A percentile compares a stretch with the other conserved stretches of the same genome.
Conservation (phyloP, 1,284 basidiomycete genomes). For the Phenoliferia sp. region DNA sequence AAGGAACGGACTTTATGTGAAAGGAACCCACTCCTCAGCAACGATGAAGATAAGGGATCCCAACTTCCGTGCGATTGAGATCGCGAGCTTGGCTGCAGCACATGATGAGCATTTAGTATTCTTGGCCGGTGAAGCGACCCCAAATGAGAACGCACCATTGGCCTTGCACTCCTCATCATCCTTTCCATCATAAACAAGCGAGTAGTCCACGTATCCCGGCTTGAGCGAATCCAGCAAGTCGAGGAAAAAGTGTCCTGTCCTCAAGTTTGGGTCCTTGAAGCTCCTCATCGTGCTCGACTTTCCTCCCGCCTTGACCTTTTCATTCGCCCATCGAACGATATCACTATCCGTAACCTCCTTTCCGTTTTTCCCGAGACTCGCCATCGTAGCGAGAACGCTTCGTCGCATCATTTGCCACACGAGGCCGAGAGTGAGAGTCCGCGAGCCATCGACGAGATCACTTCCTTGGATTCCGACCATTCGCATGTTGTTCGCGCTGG, state of each 20-base stretch:
- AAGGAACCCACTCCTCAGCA: constrained; percentile 61
- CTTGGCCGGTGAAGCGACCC: not conserved
- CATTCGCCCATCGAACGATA: constrained; percentile 94
- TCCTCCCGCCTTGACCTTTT: constrained; percentile 70
- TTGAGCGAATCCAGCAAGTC: constrained; percentile 85
- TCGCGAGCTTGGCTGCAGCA: constrained; percentile 84
- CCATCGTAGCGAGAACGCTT: constrained; percentile 89
- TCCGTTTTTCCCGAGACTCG: constrained; percentile 68
- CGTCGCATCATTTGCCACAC: constrained; percentile 95
- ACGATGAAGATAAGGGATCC: constrained; percentile 90
- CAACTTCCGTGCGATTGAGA: constrained; percentile 89
- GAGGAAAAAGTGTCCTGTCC: constrained; percentile 88
- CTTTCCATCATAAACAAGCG: constrained; percentile 63
- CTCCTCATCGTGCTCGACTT: constrained; percentile 68
- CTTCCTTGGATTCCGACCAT: constrained; percentile 96
- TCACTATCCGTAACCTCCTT: constrained; percentile 82
- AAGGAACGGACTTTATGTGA: not conserved
- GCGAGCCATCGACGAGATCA: constrained; percentile 88
- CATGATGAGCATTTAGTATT: not conserved
- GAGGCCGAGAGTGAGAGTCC: constrained; percentile 87
- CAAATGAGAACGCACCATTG: constrained; percentile 61
- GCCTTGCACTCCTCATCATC: constrained; percentile 83
- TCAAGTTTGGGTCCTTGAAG: constrained; percentile 90
- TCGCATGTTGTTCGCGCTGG: constrained; percentile 87
- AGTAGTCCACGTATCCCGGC: constrained; percentile 92